A percentile compares a stretch with the other conserved stretches of the same genome.
phyloP scores from a whole-genome alignment of 2,329 filamentous ascomycete genomes.

The Rhytidhysteron rufulum region DNA sequence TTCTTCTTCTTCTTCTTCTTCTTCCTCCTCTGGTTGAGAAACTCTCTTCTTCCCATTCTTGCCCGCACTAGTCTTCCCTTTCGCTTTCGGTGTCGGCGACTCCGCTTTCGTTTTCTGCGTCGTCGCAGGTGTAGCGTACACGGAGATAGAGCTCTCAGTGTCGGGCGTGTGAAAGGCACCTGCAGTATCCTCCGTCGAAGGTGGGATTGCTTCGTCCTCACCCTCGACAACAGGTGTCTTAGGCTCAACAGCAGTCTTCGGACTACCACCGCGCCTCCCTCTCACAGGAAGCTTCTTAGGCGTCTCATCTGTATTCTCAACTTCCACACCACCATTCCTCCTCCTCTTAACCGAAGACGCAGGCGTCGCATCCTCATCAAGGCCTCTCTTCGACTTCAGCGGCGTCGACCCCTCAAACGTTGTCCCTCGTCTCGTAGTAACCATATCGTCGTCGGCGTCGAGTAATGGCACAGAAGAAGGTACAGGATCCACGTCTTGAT shows the following conservation, averaged over 20 bases:
- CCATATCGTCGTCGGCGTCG: conserved; percentile 23
- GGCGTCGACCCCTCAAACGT: conserved; percentile 23
- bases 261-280: conserved; percentile 16
- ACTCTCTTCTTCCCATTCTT: conserved; percentile 1
- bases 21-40: not conserved
- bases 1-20: not conserved
- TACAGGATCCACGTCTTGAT: not conserved
- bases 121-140: conserved; percentile 22
- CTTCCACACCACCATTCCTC: conserved; percentile 11
- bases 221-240: conserved; percentile 6
- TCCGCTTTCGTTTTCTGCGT: conserved; percentile 13
- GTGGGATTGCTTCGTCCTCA: conserved; percentile 9
- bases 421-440: conserved; percentile 31
- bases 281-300: not conserved
- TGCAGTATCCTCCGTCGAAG: conserved; percentile 13
- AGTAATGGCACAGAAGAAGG: not conserved
- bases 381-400: conserved; percentile 21
- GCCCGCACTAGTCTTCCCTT: not conserved
- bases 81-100: conserved; percentile 20
- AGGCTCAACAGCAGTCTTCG: conserved; percentile 16
- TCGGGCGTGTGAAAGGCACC: conserved; percentile 19
- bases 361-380: conserved; percentile 28
- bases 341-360: conserved; percentile 24
- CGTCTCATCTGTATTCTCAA: not conserved
- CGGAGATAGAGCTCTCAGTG: conserved; percentile 13